These are phyloP conservation scores for Globisporangium splendens DNA, from an alignment of 352 stramenopile species.

Conservation along the genomic window DNA sequence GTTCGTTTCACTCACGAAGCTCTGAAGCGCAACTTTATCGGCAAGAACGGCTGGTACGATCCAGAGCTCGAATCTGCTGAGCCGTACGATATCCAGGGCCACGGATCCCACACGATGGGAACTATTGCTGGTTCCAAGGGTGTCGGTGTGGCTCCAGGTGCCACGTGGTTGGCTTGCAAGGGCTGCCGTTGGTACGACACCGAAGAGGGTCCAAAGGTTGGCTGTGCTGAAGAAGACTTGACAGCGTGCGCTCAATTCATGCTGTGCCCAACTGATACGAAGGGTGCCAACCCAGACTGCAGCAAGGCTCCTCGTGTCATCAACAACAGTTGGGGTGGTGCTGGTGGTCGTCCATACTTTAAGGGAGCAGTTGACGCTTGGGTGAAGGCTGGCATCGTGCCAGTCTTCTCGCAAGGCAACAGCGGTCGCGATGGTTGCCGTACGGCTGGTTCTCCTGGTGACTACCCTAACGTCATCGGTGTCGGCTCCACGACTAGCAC, in stretches of 20 bases:
- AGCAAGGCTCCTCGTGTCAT: slow-evolving; percentile 12
- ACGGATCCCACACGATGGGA: slow-evolving; percentile 19
- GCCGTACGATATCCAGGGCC: slow-evolving; percentile 20
- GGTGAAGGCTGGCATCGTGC: slow-evolving; percentile 23
- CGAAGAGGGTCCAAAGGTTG: slow-evolving; percentile 7
- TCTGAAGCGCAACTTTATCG: slow-evolving; percentile 18
- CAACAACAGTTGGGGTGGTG: slow-evolving; percentile 21
- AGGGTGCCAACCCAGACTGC: slow-evolving; percentile 7
- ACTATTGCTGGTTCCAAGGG: slow-evolving; percentile 13
- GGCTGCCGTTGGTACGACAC: slow-evolving; percentile 11
- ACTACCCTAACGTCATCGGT: slow-evolving; percentile 30
- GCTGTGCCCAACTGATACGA: neutral
- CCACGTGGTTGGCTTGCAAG: slow-evolving; percentile 17
- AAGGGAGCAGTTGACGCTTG: slow-evolving; percentile 16
- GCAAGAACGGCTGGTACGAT: slow-evolving; percentile 19
- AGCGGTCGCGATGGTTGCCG: slow-evolving; percentile 15
- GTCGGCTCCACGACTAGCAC: slow-evolving; percentile 24
- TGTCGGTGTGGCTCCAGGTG: slow-evolving; percentile 17
- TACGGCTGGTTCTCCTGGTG: slow-evolving; percentile 23
- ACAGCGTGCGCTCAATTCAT: slow-evolving; percentile 9
- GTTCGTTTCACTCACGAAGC: slow-evolving; percentile 18
- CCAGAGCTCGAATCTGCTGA: slow-evolving; percentile 12
- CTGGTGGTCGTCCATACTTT: slow-evolving; percentile 8
- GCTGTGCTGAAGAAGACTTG: slow-evolving; percentile 9
- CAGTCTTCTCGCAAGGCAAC: slow-evolving; percentile 18